Conservation (phyloP, 73 alveolate species). For the Blepharisma stoltei region DNA sequence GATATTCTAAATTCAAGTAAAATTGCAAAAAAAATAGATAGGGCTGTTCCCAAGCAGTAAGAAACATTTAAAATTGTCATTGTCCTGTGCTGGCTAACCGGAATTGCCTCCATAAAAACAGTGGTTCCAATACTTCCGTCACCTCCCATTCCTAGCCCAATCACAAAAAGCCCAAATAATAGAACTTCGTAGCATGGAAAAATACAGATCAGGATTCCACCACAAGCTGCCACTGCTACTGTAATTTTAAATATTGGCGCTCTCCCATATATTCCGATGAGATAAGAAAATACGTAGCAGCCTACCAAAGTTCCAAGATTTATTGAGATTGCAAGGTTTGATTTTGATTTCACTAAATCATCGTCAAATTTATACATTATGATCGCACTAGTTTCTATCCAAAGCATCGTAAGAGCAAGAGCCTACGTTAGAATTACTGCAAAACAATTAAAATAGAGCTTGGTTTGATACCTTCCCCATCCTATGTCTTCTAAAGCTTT, state of each 20-base stretch:
- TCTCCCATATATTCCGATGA: background rate
- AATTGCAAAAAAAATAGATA: background rate
- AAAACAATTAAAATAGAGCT: background rate
- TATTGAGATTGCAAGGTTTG: background rate
- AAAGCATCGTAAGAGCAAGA: background rate
- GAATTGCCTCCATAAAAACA: constrained; percentile 6
- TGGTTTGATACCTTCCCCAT: background rate
- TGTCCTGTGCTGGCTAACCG: background rate
- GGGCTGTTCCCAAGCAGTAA: background rate
- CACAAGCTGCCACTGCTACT: background rate
- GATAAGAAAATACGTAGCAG: background rate
- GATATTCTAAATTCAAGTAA: background rate
- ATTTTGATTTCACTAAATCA: background rate
- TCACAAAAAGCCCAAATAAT: background rate
- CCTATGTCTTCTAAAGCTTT: background rate
- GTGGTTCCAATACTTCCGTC: background rate
- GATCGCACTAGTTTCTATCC: background rate
- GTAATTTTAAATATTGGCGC: background rate
- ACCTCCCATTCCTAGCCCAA: background rate
- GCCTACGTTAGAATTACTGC: background rate
- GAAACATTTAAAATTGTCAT: background rate
- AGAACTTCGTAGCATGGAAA: background rate
- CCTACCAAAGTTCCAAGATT: background rate
- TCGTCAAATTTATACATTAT: background rate
- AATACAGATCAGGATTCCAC: background rate